Evolutionary conservation across 129 eudicot genomes (phyloP).

Genomic region (Flaveria brownii): DNA sequence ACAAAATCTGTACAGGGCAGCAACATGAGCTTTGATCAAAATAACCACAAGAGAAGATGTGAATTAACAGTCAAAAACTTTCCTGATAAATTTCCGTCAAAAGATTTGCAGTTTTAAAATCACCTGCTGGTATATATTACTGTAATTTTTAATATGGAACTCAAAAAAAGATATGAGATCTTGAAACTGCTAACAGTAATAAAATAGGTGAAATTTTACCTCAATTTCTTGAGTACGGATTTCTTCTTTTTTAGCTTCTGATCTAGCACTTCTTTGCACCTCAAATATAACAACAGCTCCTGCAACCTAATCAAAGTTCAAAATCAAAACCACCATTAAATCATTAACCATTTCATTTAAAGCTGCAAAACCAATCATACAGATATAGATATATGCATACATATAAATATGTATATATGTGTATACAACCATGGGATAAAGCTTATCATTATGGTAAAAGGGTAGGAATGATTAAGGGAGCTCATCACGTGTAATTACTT

Average conservation of each 20-base stretch:
- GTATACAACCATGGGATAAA: not conserved
- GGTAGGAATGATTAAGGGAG: not conserved
- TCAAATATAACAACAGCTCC: constrained; percentile 69
- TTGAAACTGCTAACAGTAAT: not conserved
- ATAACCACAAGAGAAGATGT: not conserved
- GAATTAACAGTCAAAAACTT: not conserved
- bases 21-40: not conserved
- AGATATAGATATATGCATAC: not conserved
- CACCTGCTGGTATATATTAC: not conserved
- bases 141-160: no score
- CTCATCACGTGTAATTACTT: not conserved
- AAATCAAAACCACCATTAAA: constrained; percentile 12
- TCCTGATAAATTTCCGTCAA: not conserved
- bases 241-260: constrained; percentile 91
- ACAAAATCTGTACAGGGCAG: not conserved
- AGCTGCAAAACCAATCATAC: no score
- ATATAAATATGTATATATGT: not conserved
- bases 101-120: not conserved
- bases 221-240: constrained; percentile 68
- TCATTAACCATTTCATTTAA: no score
- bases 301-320: constrained; percentile 57
- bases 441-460: not conserved
- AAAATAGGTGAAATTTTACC: constrained; percentile 39
- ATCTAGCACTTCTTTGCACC: constrained; percentile 81
- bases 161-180: not conserved